These are phyloP conservation scores for Monilinia laxa DNA, from an alignment of 2,329 filamentous ascomycete species.

Conservation along the genomic window DNA sequence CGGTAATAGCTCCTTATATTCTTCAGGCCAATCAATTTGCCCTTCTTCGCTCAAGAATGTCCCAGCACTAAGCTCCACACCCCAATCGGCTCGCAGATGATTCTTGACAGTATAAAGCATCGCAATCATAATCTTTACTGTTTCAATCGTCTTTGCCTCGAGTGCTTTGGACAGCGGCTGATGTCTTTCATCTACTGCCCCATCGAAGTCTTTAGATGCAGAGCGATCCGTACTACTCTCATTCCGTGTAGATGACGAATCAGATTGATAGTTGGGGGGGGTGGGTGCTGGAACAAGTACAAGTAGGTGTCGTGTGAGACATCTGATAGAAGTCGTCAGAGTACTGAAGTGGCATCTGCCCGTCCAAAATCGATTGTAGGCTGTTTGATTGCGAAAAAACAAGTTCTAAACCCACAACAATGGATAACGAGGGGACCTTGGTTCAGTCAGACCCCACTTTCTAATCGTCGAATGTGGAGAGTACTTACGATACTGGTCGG, in stretches of 20 bases:
- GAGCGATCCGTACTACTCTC: constrained; percentile 22
- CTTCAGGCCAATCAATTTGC: constrained; percentile 42
- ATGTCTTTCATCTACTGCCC: background rate
- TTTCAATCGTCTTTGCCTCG: constrained; percentile 53
- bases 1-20: constrained; percentile 53
- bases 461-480: background rate
- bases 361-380: constrained; percentile 49
- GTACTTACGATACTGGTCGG: constrained; percentile 55
- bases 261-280: constrained; percentile 27
- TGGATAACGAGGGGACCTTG: constrained; percentile 59
- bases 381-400: constrained; percentile 65
- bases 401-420: constrained; percentile 66
- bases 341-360: constrained; percentile 56
- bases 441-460: constrained; percentile 3
- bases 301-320: constrained; percentile 57
- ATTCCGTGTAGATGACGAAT: constrained; percentile 29
- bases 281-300: constrained; percentile 40
- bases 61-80: constrained; percentile 43
- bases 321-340: constrained; percentile 58
- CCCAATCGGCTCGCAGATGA: constrained; percentile 63
- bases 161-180: constrained; percentile 30
- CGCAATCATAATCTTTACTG: constrained; percentile 58
- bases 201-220: constrained; percentile 22
- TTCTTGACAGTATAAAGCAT: constrained; percentile 64
- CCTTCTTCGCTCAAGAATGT: constrained; percentile 39